Conservation (phyloP, 2,329 filamentous ascomycete genomes). For the Neoascochyta sp. region DNA sequence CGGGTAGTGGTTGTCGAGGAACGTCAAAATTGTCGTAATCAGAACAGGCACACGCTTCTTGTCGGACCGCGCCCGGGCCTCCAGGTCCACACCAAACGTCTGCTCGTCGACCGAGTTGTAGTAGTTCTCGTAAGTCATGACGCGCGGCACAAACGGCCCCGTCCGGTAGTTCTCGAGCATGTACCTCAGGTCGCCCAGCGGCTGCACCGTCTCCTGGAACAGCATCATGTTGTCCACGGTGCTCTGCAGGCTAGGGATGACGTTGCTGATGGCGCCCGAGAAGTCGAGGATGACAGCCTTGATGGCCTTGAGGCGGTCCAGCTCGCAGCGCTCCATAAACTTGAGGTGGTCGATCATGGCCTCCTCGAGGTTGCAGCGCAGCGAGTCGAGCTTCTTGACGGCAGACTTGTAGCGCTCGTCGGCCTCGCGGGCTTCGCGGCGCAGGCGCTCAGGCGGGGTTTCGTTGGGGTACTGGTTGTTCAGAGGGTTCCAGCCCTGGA, state of each 20-base stretch:
- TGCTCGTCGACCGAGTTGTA: conserved; percentile 98
- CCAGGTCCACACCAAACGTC: conserved; percentile 96
- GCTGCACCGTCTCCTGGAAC: conserved; percentile 98
- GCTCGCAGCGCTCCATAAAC: conserved; percentile 95
- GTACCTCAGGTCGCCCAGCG: conserved; percentile 82
- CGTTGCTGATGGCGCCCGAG: conserved; percentile 94
- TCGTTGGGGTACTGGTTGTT: conserved; percentile 91
- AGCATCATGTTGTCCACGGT: conserved; percentile 98
- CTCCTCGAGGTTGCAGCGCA: conserved; percentile 93
- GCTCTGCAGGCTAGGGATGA: conserved; percentile 92
- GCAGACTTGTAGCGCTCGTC: conserved; percentile 90
- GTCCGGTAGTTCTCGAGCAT: conserved; percentile 96
- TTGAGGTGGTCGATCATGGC: conserved; percentile 87
- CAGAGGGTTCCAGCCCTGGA: conserved; percentile 88
- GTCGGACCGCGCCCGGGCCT: conserved; percentile 86
- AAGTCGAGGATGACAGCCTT: conserved; percentile 98
- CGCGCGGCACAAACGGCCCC: conserved; percentile 83
- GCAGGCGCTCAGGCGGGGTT: conserved; percentile 79
- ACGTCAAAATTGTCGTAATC: conserved; percentile 88
- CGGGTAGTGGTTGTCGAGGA: conserved; percentile 93
- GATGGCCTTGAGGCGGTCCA: conserved; percentile 94
- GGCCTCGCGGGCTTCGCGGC: conserved; percentile 81
- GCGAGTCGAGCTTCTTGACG: conserved; percentile 80
- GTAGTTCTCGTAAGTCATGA: conserved; percentile 96
- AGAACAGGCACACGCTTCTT: conserved; percentile 92